These are phyloP conservation scores for Amanita exitialis DNA, from an alignment of 768 basidiomycete genomes.

Conservation along the genomic window DNA sequence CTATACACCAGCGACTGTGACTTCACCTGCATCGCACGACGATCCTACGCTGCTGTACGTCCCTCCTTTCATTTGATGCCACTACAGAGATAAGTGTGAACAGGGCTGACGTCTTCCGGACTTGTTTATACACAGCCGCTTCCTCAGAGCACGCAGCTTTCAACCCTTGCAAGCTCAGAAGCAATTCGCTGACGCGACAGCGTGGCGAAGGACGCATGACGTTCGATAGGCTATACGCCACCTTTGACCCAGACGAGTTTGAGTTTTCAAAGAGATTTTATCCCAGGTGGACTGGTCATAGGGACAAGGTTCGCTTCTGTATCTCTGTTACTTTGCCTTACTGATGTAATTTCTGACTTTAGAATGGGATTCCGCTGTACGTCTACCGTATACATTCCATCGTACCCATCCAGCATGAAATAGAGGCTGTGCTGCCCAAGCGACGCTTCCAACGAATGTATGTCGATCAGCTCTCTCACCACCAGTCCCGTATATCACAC, in stretches of 20 bases:
- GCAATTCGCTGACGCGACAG: conserved; percentile 59
- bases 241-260: conserved; percentile 51
- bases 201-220: conserved; percentile 56
- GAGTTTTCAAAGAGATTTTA: conserved; percentile 54
- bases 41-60: conserved; percentile 59
- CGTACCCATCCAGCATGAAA: conserved; percentile 45
- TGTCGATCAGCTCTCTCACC: conserved; percentile 15
- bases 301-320: conserved; percentile 49
- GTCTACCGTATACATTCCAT: conserved; percentile 69
- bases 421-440: conserved; percentile 41
- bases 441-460: conserved; percentile 66
- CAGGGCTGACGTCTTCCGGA: not conserved
- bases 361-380: conserved; percentile 66
- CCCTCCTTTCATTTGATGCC: not conserved
- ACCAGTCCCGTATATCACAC: not conserved
- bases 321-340: not conserved
- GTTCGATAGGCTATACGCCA: conserved; percentile 55
- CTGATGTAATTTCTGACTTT: not conserved
- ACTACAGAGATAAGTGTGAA: not conserved
- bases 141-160: conserved; percentile 72
- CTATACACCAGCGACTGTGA: conserved; percentile 30
- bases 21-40: conserved; percentile 38
- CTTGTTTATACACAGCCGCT: conserved; percentile 48
- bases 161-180: conserved; percentile 51
- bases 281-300: conserved; percentile 72